phyloP scores from a whole-genome alignment of 1,284 basidiomycete species.

The Trichosporon ovoides region DNA sequence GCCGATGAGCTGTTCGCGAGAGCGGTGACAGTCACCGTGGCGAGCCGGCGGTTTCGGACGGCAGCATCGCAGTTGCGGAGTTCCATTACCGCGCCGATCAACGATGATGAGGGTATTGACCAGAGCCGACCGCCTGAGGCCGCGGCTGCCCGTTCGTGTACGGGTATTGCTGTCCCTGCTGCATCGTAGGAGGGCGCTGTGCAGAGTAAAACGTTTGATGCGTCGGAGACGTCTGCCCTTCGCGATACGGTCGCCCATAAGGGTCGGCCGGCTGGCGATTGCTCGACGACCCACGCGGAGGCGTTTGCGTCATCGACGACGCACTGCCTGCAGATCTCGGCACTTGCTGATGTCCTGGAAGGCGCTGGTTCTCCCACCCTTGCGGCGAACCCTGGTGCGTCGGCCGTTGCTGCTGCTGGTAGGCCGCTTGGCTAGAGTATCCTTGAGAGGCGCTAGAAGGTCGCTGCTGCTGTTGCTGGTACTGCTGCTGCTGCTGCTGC shows the following conservation, averaged over 20 bases:
- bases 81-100: neutral
- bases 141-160: constrained; percentile 8
- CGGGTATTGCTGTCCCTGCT: constrained; percentile 11
- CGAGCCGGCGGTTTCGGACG: neutral
- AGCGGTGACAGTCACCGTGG: neutral
- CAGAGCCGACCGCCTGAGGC: constrained; percentile 15
- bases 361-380: constrained; percentile 5
- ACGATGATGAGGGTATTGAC: constrained; percentile 21
- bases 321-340: neutral
- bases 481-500: constrained; percentile 12
- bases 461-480: constrained; percentile 17
- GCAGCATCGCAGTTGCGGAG: neutral
- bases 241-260: constrained; percentile 10
- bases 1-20: neutral
- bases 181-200: constrained; percentile 2
- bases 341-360: neutral
- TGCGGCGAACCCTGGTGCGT: constrained; percentile 23
- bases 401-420: constrained; percentile 20
- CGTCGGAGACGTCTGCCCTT: constrained; percentile 15
- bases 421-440: constrained; percentile 14
- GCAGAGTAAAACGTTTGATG: constrained; percentile 14
- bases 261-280: constrained; percentile 7
- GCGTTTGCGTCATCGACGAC: constrained; percentile 8
- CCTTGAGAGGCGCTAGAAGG: neutral
- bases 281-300: constrained; percentile 15